Evolutionary conservation across 805 yeast genomes (phyloP).

Genomic region (Candida schatavii): DNA sequence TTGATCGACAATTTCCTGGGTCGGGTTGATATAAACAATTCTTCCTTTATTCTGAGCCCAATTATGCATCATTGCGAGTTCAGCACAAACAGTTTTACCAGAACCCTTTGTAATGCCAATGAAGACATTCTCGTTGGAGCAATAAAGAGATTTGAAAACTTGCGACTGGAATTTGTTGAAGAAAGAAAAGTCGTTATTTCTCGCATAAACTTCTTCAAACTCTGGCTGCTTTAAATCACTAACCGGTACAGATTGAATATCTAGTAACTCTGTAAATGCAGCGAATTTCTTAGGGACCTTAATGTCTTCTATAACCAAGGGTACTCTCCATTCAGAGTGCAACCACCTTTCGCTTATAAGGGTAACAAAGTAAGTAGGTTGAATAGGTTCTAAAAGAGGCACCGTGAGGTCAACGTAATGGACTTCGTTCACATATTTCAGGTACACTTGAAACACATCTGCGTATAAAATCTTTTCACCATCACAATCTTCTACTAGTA

Average conservation of each 20-base stretch:
- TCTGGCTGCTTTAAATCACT: constrained; percentile 48
- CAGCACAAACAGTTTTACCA: constrained; percentile 72
- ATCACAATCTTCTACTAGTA: constrained; percentile 79
- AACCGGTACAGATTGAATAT: constrained; percentile 48
- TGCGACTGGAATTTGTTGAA: constrained; percentile 80
- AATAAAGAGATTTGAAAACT: constrained; percentile 57
- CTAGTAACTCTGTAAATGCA: constrained; percentile 57
- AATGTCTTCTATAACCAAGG: constrained; percentile 53
- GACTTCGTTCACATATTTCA: constrained; percentile 48
- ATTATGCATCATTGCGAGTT: constrained; percentile 66
- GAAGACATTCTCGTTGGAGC: constrained; percentile 56
- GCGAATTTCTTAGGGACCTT: constrained; percentile 63
- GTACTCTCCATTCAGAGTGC: constrained; percentile 62
- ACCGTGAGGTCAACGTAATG: constrained; percentile 66
- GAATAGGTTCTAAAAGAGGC: constrained; percentile 51
- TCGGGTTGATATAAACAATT: constrained; percentile 68
- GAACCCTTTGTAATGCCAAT: constrained; percentile 74
- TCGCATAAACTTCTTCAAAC: constrained; percentile 39
- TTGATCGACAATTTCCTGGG: constrained; percentile 51
- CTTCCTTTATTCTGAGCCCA: constrained; percentile 73
- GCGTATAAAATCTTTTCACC: constrained; percentile 69
- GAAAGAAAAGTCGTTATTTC: constrained; percentile 29
- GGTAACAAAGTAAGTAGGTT: constrained; percentile 71
- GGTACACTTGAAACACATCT: constrained; percentile 53
- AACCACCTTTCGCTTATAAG: constrained; percentile 84